Conservation (phyloP, 2,329 filamentous ascomycete species). For the Fusarium nodosum region DNA sequence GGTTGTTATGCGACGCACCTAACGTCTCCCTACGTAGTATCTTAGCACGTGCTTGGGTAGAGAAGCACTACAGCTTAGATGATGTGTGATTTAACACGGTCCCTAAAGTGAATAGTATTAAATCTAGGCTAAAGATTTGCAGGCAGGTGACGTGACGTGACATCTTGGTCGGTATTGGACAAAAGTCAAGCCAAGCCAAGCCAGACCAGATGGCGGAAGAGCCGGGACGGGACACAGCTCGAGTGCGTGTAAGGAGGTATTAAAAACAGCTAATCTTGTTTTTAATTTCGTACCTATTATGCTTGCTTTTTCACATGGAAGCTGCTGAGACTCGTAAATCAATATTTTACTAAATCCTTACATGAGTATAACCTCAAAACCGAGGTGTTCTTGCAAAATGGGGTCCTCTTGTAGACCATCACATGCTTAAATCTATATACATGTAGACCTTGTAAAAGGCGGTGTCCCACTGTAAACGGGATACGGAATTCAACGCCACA, state of each 20-base stretch:
- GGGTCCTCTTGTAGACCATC: slow-evolving; percentile 28
- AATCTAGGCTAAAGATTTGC: slow-evolving; percentile 7
- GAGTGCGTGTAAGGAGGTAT: slow-evolving; percentile 1
- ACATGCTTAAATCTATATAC: slow-evolving; percentile 30
- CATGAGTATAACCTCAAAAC: slow-evolving; percentile 8
- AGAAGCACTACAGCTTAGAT: slow-evolving; percentile 8
- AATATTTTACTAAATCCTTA: slow-evolving; percentile 12
- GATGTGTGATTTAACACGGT: slow-evolving; percentile 25
- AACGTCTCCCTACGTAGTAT: neutral
- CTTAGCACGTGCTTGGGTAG: slow-evolving; percentile 20
- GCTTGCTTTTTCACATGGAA: neutral
- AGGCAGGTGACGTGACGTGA: slow-evolving; percentile 27
- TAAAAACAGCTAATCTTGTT: slow-evolving; percentile 32
- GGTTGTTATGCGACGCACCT: slow-evolving; percentile 15
- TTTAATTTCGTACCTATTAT: slow-evolving; percentile 27
- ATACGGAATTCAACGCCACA: slow-evolving; percentile 32
- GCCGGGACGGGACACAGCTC: slow-evolving; percentile 27
- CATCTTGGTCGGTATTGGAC: slow-evolving; percentile 21
- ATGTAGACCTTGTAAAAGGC: slow-evolving; percentile 33
- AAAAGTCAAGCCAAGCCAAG: slow-evolving; percentile 19
- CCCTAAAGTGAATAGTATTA: slow-evolving; percentile 13
- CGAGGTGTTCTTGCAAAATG: slow-evolving; percentile 26
- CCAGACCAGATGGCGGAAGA: slow-evolving; percentile 35
- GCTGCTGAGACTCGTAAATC: neutral
- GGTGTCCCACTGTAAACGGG: slow-evolving; percentile 26